Evolutionary conservation across 192 early-diverging fungal genomes (phyloP).

Genomic region (Backusella westeae): DNA sequence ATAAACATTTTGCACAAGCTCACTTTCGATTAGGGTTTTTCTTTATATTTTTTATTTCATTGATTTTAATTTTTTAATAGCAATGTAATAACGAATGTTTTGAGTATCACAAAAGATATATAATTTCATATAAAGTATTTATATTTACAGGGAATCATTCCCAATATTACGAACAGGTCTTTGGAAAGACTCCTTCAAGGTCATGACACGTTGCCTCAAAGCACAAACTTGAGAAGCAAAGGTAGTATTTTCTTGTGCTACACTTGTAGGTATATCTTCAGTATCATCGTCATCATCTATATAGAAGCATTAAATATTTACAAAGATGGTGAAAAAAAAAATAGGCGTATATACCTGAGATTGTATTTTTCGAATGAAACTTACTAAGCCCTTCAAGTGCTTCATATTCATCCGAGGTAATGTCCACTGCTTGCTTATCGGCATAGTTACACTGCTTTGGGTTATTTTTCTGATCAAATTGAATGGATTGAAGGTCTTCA

Average conservation of each 20-base stretch:
- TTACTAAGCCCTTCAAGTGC: slow-evolving; percentile 11
- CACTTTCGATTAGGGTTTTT: too few species aligned
- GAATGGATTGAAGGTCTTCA: neutral
- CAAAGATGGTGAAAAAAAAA: neutral
- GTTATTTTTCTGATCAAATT: neutral
- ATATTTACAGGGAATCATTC: neutral
- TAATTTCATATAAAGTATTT: neutral
- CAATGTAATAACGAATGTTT: neutral
- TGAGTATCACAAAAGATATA: neutral
- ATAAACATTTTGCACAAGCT: too few species aligned
- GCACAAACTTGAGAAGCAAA: slow-evolving; percentile 8
- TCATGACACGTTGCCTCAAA: slow-evolving; percentile 6
- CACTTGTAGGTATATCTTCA: neutral
- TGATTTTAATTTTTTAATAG: neutral
- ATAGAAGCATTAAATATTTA: neutral
- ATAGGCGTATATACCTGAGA: neutral
- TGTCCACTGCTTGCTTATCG: slow-evolving; percentile 1
- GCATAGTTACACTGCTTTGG: neutral
- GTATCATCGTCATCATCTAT: neutral
- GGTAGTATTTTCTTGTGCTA: neutral
- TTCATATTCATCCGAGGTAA: slow-evolving; percentile 7
- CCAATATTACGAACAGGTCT: neutral
- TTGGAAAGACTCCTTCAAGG: slow-evolving; percentile 8
- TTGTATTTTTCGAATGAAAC: neutral
- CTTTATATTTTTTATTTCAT: neutral